Percentiles rank a stretch among this genome's conserved stretches.
Conservation (phyloP, 2,329 filamentous ascomycete species). For the Dactylella cylindrospora region DNA sequence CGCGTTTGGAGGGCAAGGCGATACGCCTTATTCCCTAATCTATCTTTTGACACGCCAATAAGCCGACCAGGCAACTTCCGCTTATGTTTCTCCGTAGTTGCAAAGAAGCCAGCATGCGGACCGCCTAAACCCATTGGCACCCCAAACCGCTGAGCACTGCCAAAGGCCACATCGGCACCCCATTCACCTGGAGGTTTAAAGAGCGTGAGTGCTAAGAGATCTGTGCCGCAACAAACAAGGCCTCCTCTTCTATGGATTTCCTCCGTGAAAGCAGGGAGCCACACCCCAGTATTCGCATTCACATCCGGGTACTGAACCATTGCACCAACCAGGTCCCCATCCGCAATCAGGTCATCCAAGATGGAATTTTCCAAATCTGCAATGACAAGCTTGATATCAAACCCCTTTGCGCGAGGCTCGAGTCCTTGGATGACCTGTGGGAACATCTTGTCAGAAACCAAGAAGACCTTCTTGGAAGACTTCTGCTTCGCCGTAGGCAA, state of each 20-base stretch:
- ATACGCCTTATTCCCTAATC: constrained; percentile 76
- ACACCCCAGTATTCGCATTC: constrained; percentile 16
- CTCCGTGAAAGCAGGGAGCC: constrained; percentile 37
- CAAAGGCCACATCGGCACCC: constrained; percentile 92
- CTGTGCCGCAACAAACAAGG: constrained; percentile 63
- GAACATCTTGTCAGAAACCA: constrained; percentile 80
- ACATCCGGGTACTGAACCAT: constrained; percentile 83
- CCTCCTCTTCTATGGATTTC: constrained; percentile 23
- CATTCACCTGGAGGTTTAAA: constrained; percentile 90
- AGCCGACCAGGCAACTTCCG: constrained; percentile 89
- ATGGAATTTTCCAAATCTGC: constrained; percentile 61
- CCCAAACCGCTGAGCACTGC: constrained; percentile 86
- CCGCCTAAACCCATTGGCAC: constrained; percentile 90
- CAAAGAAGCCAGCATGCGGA: constrained; percentile 96
- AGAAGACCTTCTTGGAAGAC: constrained; percentile 73
- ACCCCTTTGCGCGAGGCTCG: constrained; percentile 82
- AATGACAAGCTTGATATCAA: constrained; percentile 76
- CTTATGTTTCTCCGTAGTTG: constrained; percentile 87
- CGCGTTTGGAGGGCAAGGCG: constrained; percentile 85
- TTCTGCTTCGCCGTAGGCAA: constrained; percentile 72
- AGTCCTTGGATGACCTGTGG: constrained; percentile 84
- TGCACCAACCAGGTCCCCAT: constrained; percentile 76
- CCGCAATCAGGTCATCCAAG: constrained; percentile 68
- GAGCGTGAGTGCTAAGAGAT: constrained; percentile 81
- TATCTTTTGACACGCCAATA: constrained; percentile 88